Evolutionary conservation across 108 stramenopile genomes (phyloP), one percentile per base, ranked within the genome.

Genomic region (Fragilariopsis cylindrus): DNA sequence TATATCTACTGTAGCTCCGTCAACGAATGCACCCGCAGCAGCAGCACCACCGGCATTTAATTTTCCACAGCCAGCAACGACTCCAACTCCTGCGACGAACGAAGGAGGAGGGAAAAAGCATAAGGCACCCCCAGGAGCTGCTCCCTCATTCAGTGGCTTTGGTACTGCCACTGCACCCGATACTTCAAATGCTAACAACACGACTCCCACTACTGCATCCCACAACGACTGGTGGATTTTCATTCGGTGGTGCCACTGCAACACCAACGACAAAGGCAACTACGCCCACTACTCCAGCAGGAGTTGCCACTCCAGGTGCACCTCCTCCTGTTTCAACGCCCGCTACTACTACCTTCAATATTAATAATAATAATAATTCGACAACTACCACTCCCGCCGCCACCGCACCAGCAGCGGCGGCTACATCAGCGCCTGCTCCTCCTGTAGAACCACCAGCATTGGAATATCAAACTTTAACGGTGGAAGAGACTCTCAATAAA

Each of bases 401-500:
- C 74, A 58, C 76, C 21, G 60, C 67, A 49, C 65, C 67, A 12
- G 43, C 70, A 50, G 56, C 71, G 8, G 48, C 70, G 18, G 48
- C 74, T 12, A 54, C 16, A 12, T 43, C 65, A 48, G 53, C 80
- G 7, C 12, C 58, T 39, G 8, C 48, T 7, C 12, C 69, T 44
- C 48, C 40, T 15, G 30, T 41, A 18, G 87, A 85, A 75, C 88
- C 88, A 16, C 82, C 87, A 5, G 72, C 84, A 1, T 56, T 92
- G 49, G 89, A 90, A 68, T 93, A 94, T 67, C 92, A 94, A 71
- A 84, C 90, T 12, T 70, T 91, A 16, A 88, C 92, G 47, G 83
- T 94, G n/a, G 90, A 94, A 80, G 86, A 94, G 82, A 91, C 90
- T 43, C 41, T 94, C 69, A 94, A 94, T 70, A 74, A 78, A 7